A percentile compares a stretch with the other conserved stretches of the same genome.
These are phyloP conservation scores for Claviceps monticola DNA, from an alignment of 2,329 filamentous ascomycete species.

Conservation along the genomic window DNA sequence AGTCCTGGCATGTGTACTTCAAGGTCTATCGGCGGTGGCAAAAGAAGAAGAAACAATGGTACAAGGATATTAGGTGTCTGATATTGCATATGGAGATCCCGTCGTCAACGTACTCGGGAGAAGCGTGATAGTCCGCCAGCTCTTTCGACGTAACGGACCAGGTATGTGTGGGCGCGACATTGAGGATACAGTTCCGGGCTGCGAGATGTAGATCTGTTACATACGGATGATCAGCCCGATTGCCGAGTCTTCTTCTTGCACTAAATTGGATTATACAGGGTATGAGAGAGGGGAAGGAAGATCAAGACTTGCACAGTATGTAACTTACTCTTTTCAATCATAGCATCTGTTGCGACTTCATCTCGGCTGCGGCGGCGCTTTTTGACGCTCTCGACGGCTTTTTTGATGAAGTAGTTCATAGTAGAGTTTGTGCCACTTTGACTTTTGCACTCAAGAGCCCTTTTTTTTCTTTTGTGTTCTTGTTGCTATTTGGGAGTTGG, in stretches of 20 bases:
- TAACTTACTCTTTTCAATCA: slow-evolving; percentile 1
- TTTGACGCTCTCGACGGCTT: slow-evolving; percentile 3
- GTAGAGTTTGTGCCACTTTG: background rate
- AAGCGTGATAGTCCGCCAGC: no score
- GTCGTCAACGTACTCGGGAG: no score
- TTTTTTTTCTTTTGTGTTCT: background rate
- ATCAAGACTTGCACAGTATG: background rate
- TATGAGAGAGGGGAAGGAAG: background rate
- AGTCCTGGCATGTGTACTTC: no score
- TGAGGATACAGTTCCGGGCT: slow-evolving; percentile 2
- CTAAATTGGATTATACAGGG: no score
- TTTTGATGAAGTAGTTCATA: slow-evolving; percentile 4
- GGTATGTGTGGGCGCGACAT: background rate
- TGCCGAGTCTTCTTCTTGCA: no score
- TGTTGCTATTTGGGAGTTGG: background rate
- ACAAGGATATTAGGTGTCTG: no score
- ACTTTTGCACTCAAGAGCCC: background rate
- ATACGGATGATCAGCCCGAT: no score
- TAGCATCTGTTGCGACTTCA: background rate
- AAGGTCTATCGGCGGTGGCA: no score
- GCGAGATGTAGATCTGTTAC: slow-evolving; percentile 1
- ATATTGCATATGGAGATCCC: no score
- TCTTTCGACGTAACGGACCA: no score
- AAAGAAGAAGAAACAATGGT: no score
- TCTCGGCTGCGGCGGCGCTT: slow-evolving; percentile 1